These are phyloP conservation scores for Debaryomyces nepalensis DNA, from an alignment of 1,139 yeast genomes.

Conservation along the genomic window DNA sequence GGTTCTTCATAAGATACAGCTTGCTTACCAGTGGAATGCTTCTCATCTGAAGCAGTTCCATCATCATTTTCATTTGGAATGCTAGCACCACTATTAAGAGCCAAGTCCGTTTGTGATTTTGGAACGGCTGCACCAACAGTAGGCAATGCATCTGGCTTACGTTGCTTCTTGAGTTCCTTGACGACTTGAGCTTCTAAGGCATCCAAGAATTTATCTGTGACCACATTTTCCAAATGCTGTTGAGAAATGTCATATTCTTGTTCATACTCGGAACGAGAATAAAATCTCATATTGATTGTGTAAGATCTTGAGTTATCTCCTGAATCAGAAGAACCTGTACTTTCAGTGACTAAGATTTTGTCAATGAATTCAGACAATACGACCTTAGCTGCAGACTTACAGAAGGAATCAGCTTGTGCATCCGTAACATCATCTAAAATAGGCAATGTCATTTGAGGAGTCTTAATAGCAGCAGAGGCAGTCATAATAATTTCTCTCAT, in stretches of 20 bases:
- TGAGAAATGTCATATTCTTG: conserved; percentile 87
- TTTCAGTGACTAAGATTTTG: conserved; percentile 83
- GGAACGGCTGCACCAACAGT: conserved; percentile 77
- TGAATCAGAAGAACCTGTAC: conserved; percentile 64
- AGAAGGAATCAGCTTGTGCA: conserved; percentile 88
- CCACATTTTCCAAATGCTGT: conserved; percentile 73
- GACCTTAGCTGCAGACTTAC: conserved; percentile 87
- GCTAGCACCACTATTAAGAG: conserved; percentile 28
- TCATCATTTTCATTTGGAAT: conserved; percentile 51
- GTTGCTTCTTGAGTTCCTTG: conserved; percentile 85
- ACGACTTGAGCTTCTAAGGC: conserved; percentile 72
- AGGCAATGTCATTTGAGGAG: conserved; percentile 98
- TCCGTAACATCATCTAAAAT: conserved; percentile 78
- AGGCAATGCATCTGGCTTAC: conserved; percentile 60
- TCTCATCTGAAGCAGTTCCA: conserved; percentile 73
- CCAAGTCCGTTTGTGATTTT: conserved; percentile 47
- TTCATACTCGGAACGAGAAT: conserved; percentile 75
- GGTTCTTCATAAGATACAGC: conserved; percentile 94
- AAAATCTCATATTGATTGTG: conserved; percentile 74
- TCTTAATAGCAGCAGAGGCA: conserved; percentile 91
- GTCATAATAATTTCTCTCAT: conserved; percentile 99
- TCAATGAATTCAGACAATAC: conserved; percentile 88
- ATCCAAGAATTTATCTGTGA: conserved; percentile 67
- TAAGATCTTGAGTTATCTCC: conserved; percentile 72
- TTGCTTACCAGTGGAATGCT: conserved; percentile 69